Evolutionary conservation across 2,329 filamentous ascomycete species (phyloP).

Genomic region (Calonectria hawksworthii): DNA sequence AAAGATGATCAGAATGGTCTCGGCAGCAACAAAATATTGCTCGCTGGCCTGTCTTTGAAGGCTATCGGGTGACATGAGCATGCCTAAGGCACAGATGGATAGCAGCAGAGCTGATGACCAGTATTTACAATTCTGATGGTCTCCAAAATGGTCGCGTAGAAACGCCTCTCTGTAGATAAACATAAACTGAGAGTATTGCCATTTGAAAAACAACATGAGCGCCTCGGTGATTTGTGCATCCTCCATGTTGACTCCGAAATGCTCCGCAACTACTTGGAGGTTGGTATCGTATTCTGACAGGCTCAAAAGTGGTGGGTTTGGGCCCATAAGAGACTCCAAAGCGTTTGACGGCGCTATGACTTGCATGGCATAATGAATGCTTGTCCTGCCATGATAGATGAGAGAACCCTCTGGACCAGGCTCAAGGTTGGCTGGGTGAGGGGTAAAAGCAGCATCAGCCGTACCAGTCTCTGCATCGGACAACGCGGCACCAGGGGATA

Average conservation of each 20-base stretch:
- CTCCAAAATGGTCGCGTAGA: conserved; percentile 41
- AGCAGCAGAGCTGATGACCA: conserved; percentile 44
- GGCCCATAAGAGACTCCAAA: neutral
- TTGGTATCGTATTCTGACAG: conserved; percentile 26
- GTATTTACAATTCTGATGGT: conserved; percentile 39
- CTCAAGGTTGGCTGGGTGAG: conserved; percentile 22
- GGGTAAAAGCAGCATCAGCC: neutral
- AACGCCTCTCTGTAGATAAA: conserved; percentile 49
- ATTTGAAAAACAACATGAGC: conserved; percentile 45
- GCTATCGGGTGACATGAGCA: conserved; percentile 34
- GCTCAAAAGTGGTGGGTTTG: conserved; percentile 4
- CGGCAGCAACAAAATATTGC: conserved; percentile 40
- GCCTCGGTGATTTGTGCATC: conserved; percentile 34
- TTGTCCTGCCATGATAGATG: conserved; percentile 39
- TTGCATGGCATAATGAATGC: conserved; percentile 40
- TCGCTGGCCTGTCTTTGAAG: conserved; percentile 26
- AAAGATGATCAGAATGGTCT: conserved; percentile 44
- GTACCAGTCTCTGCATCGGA: neutral
- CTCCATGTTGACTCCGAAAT: conserved; percentile 41
- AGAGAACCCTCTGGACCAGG: conserved; percentile 28
- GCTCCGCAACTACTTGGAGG: conserved; percentile 36
- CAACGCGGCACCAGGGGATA: neutral
- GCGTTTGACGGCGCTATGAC: conserved; percentile 13
- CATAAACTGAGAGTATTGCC: conserved; percentile 49
- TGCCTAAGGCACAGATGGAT: conserved; percentile 43